Conservation (phyloP, 768 basidiomycete species). For the Hygrocybe punicea region DNA sequence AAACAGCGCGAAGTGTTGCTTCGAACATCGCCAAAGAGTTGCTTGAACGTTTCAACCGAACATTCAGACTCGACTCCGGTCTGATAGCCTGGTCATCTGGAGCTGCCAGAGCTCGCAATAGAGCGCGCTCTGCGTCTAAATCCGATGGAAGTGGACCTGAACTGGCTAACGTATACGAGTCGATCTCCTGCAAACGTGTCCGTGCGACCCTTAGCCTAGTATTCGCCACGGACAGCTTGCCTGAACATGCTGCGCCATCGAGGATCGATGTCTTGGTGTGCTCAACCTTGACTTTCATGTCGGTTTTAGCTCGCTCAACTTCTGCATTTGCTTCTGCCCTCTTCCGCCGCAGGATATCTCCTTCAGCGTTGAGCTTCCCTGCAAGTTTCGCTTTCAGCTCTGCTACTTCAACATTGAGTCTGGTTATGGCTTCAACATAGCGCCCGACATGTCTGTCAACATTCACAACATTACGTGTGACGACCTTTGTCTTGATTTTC, state of each 20-base stretch:
- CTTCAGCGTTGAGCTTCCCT: slow-evolving; percentile 62
- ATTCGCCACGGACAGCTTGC: slow-evolving; percentile 67
- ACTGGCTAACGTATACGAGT: slow-evolving; percentile 37
- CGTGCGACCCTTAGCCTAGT: slow-evolving; percentile 63
- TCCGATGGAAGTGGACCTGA: slow-evolving; percentile 46
- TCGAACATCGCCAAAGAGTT: slow-evolving; percentile 82
- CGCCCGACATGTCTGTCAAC: slow-evolving; percentile 93
- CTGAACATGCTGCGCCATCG: slow-evolving; percentile 73
- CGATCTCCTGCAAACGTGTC: slow-evolving; percentile 57
- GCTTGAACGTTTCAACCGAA: slow-evolving; percentile 60
- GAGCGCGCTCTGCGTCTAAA: slow-evolving; percentile 67
- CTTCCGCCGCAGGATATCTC: slow-evolving; percentile 61
- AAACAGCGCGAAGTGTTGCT: slow-evolving; percentile 78
- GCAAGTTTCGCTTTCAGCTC: slow-evolving; percentile 84
- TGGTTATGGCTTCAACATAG: slow-evolving; percentile 92
- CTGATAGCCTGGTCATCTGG: slow-evolving; percentile 69
- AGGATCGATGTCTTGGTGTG: slow-evolving; percentile 67
- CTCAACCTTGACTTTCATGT: slow-evolving; percentile 67
- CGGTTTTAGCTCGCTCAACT: slow-evolving; percentile 67
- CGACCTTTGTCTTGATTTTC: slow-evolving; percentile 96
- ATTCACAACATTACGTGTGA: slow-evolving; percentile 92
- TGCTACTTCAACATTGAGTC: slow-evolving; percentile 78
- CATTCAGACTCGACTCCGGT: slow-evolving; percentile 54
- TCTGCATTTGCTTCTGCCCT: slow-evolving; percentile 68
- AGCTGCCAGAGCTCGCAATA: slow-evolving; percentile 61